Conservation (phyloP, 2,329 filamentous ascomycete genomes). For the Paracoccidioides lutzii region DNA sequence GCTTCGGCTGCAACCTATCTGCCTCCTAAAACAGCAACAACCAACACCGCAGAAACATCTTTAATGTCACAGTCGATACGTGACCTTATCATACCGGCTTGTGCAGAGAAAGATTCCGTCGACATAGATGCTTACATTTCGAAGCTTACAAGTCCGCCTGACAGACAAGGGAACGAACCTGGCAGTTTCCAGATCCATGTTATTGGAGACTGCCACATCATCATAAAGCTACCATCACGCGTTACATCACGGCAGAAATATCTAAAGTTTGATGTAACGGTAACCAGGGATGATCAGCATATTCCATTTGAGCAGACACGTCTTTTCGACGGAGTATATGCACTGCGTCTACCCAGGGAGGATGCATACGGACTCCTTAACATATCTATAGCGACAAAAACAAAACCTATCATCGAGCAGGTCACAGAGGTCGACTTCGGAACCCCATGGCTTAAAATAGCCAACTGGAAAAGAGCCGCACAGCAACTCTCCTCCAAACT, state of each 20-base stretch:
- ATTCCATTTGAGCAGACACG: slow-evolving; percentile 36
- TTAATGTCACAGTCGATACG: slow-evolving; percentile 12
- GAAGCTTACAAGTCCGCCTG: slow-evolving; percentile 14
- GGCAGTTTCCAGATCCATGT: slow-evolving; percentile 40
- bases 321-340: slow-evolving; percentile 42
- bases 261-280: slow-evolving; percentile 37
- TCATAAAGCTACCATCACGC: slow-evolving; percentile 37
- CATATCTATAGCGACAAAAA: slow-evolving; percentile 32
- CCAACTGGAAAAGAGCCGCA: slow-evolving; percentile 33
- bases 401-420: slow-evolving; percentile 24
- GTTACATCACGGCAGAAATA: slow-evolving; percentile 32
- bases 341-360: slow-evolving; percentile 37
- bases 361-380: slow-evolving; percentile 39
- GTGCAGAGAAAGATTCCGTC: slow-evolving; percentile 12
- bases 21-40: slow-evolving; percentile 9
- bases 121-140: slow-evolving; percentile 17
- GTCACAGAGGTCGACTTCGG: slow-evolving; percentile 31
- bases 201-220: slow-evolving; percentile 42
- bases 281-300: slow-evolving; percentile 31
- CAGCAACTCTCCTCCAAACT: slow-evolving; percentile 24
- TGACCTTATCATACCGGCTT: slow-evolving; percentile 12
- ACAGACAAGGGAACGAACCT: slow-evolving; percentile 17
- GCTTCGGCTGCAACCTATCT: not conserved
- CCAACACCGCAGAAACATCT: slow-evolving; percentile 15
- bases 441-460: slow-evolving; percentile 35